Percentiles rank a stretch among this genome's conserved stretches.
These are phyloP conservation scores for Tuctoria greenei DNA, from an alignment of 176 grass and related monocot species.

Conservation along the genomic window DNA sequence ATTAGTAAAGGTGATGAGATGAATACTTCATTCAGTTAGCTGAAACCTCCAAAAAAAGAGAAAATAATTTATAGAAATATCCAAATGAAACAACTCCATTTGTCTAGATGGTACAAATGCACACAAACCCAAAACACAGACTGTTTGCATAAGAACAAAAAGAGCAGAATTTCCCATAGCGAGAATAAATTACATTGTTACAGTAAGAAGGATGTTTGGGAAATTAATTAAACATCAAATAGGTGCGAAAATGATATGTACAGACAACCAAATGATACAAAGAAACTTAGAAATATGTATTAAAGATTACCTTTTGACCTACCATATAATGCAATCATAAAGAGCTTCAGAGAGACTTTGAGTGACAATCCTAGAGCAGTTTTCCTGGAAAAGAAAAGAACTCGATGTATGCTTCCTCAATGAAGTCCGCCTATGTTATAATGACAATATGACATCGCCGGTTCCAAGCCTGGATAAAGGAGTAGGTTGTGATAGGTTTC, in stretches of 20 bases:
- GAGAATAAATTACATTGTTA: not conserved
- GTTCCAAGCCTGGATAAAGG: too few species aligned
- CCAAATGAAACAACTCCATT: not conserved
- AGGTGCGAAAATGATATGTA: not conserved
- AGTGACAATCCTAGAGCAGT: slow-evolving; percentile 5
- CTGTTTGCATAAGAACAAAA: not conserved
- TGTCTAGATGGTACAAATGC: not conserved
- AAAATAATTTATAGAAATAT: not conserved
- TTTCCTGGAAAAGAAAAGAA: slow-evolving; percentile 37
- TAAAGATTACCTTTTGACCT: too few species aligned
- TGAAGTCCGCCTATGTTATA: too few species aligned
- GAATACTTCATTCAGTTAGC: not conserved
- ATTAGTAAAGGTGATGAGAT: not conserved
- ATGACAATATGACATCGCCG: too few species aligned
- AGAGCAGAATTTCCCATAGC: not conserved
- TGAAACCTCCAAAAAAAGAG: not conserved
- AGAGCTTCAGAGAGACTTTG: slow-evolving; percentile 37
- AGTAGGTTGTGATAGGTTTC: too few species aligned
- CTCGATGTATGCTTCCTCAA: not conserved
- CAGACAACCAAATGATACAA: too few species aligned
- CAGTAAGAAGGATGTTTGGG: not conserved
- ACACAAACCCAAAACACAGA: not conserved
- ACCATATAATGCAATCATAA: slow-evolving; percentile 37
- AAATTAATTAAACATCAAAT: not conserved
- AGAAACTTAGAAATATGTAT: too few species aligned